These are phyloP conservation scores for Sesbania bispinosa DNA, from an alignment of 306 rosid genomes.

Conservation along the genomic window DNA sequence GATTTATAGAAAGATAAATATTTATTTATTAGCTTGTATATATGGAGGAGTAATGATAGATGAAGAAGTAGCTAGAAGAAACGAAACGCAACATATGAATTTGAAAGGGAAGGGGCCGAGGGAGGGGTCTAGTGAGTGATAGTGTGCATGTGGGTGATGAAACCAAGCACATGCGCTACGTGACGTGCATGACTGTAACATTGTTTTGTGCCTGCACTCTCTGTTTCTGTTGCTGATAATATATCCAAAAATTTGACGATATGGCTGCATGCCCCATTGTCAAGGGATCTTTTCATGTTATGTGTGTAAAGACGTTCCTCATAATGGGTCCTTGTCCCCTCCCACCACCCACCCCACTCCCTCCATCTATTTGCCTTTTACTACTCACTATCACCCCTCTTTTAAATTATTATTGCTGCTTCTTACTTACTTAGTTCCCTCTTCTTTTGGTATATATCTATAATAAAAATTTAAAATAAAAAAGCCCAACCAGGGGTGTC, in stretches of 20 bases:
- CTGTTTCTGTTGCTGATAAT: slow-evolving; percentile 29
- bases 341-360: slow-evolving; percentile 21
- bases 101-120: background rate
- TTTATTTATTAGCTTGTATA: background rate
- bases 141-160: slow-evolving; percentile 66
- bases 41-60: background rate
- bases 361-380: slow-evolving; percentile 7
- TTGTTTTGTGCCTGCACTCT: background rate
- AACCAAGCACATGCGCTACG: slow-evolving; percentile 67
- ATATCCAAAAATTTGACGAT: slow-evolving; percentile 34
- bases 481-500: background rate
- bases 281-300: slow-evolving; percentile 68
- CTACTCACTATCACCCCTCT: slow-evolving; percentile 1
- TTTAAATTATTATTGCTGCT: slow-evolving; percentile 29
- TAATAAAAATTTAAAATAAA: too few species aligned
- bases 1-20: background rate
- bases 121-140: background rate
- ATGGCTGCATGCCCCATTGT: slow-evolving; percentile 49
- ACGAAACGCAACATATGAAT: background rate
- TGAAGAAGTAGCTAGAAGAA: background rate
- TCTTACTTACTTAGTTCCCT: background rate
- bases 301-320: slow-evolving; percentile 29
- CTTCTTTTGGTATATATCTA: slow-evolving; percentile 3
- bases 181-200: slow-evolving; percentile 56
- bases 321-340: slow-evolving; percentile 51